phyloP scores from a whole-genome alignment of 2,329 filamentous ascomycete genomes.

The Epicoccum sorghinum region DNA sequence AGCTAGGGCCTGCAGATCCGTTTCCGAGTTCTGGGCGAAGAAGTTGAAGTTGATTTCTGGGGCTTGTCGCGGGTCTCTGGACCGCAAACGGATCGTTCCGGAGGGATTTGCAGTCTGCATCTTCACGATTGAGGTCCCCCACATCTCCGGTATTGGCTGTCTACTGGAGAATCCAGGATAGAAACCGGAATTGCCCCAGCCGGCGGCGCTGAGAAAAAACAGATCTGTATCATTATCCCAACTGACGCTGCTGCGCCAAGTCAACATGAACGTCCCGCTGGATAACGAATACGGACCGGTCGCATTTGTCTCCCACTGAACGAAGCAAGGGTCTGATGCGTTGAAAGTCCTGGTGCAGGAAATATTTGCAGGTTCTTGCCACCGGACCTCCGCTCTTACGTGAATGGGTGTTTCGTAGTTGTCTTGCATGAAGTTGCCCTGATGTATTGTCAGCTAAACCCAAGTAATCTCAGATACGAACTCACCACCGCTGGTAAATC shows the following conservation, averaged over 20 bases:
- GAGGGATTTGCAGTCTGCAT: constrained; percentile 63
- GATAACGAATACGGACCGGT: constrained; percentile 48
- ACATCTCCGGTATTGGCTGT: constrained; percentile 23
- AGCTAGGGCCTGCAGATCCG: constrained; percentile 13
- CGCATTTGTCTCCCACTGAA: constrained; percentile 45
- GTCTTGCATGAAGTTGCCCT: constrained; percentile 63
- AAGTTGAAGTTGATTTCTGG: constrained; percentile 57
- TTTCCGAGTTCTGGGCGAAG: constrained; percentile 7
- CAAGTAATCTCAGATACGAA: neutral
- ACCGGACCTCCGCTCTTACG: constrained; percentile 42
- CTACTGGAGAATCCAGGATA: constrained; percentile 56
- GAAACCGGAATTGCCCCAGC: constrained; percentile 31
- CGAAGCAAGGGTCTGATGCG: constrained; percentile 50
- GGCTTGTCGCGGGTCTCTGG: constrained; percentile 64
- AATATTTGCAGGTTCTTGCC: constrained; percentile 1
- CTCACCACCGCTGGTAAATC: constrained; percentile 14
- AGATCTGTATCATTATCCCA: constrained; percentile 15
- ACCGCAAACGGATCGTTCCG: constrained; percentile 65
- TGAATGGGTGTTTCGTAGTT: constrained; percentile 57
- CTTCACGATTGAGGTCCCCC: constrained; percentile 57
- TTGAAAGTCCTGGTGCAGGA: constrained; percentile 39
- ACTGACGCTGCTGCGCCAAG: constrained; percentile 53
- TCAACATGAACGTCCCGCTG: constrained; percentile 51
- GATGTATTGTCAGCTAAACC: neutral
- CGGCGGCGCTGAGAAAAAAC: constrained; percentile 12